Evolutionary conservation across 306 rosid species (phyloP).

Genomic region (Mimosa bimucronata): DNA sequence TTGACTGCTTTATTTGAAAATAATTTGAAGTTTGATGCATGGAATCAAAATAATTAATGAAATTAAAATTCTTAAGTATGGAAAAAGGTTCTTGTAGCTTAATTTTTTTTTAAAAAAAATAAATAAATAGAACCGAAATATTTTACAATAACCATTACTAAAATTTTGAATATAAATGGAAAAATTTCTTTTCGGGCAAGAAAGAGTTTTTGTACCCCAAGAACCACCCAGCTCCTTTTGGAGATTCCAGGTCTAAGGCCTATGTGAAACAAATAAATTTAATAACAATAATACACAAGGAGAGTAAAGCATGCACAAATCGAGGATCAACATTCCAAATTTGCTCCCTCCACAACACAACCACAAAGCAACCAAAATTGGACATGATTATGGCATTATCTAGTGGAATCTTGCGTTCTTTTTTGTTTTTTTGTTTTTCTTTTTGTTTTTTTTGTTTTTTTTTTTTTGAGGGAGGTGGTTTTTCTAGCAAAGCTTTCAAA

Average conservation of each 20-base stretch:
- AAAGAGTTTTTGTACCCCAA: background rate
- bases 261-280: background rate
- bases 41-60: background rate
- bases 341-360: slow-evolving; percentile 30
- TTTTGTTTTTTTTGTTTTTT: too few relatives aligned
- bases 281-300: background rate
- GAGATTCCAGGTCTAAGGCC: background rate
- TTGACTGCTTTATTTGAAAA: background rate
- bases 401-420: slow-evolving; percentile 48
- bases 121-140: too few relatives aligned
- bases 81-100: background rate
- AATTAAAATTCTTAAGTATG: background rate
- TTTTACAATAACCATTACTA: background rate
- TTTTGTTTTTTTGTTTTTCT: too few relatives aligned
- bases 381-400: slow-evolving; percentile 7
- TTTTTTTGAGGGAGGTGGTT: slow-evolving; percentile 45
- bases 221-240: background rate
- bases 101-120: background rate
- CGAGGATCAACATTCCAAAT: background rate
- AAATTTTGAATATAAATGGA: background rate
- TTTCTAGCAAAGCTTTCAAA: slow-evolving; percentile 49
- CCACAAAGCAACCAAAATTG: slow-evolving; percentile 21
- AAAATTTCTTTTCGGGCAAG: background rate
- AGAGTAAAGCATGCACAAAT: background rate
- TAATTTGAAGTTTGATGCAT: background rate